Conservation (phyloP, 2,329 filamentous ascomycete species). For the Ceratocystis cacaofunesta region DNA sequence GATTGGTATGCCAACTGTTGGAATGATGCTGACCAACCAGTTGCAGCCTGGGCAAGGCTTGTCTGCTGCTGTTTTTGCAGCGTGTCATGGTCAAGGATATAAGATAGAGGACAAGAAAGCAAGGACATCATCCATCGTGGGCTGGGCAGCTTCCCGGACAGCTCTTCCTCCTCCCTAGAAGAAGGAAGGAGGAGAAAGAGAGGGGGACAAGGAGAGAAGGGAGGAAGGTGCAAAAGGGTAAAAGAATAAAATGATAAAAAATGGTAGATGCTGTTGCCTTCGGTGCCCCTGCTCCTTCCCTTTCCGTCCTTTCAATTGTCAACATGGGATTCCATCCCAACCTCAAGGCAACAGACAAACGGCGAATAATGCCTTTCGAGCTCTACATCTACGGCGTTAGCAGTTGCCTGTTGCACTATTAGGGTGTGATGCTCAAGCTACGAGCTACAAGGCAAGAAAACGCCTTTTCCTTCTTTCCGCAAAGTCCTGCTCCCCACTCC, state of each 20-base stretch:
- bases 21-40: background rate
- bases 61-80: background rate
- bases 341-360: background rate
- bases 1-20: background rate
- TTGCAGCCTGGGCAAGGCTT: background rate
- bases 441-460: background rate
- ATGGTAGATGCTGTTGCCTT: background rate
- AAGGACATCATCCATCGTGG: background rate
- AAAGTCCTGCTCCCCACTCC: background rate
- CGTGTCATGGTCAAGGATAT: background rate
- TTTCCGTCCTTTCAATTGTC: background rate
- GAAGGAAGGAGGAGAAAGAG: background rate
- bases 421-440: background rate
- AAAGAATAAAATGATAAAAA: background rate
- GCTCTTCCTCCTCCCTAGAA: background rate
- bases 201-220: background rate
- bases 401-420: background rate
- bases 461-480: background rate
- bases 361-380: no score
- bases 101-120: background rate
- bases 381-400: background rate
- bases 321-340: background rate
- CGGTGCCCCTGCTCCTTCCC: background rate
- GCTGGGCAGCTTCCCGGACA: background rate
- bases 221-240: background rate